A percentile compares a stretch with the other conserved stretches of the same genome.
phyloP scores from a whole-genome alignment of 2,329 filamentous ascomycete genomes.

The Paracoccidioides brasiliensis region DNA sequence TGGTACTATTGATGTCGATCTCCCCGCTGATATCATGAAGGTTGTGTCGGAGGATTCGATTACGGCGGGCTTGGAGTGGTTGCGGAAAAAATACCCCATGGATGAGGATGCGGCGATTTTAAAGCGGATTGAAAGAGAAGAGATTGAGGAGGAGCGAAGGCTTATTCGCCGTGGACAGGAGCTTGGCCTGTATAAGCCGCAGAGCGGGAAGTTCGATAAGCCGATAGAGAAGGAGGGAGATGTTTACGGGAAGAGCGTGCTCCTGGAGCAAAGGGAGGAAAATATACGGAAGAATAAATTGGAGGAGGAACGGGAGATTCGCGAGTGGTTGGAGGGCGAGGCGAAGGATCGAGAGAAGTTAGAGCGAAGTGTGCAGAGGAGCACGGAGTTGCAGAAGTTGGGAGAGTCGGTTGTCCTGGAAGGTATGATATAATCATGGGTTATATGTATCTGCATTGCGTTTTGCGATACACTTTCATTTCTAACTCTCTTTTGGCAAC shows the following conservation, averaged over 20 bases:
- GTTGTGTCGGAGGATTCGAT: conserved; percentile 22
- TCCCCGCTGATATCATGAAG: conserved; percentile 28
- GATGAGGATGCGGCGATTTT: conserved; percentile 39
- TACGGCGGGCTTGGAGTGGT: conserved; percentile 27
- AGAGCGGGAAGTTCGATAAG: conserved; percentile 32
- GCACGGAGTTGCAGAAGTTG: conserved; percentile 25
- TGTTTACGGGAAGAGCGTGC: conserved; percentile 30
- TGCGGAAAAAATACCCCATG: conserved; percentile 30
- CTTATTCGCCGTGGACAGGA: conserved; percentile 26
- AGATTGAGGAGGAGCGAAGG: conserved; percentile 25
- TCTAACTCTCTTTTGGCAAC: neutral
- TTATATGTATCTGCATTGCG: neutral
- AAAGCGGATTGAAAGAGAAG: conserved; percentile 30
- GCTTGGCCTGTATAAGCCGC: conserved; percentile 30
- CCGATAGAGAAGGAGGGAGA: conserved; percentile 29
- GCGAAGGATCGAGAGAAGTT: conserved; percentile 26
- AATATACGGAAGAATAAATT: conserved; percentile 29
- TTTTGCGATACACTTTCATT: neutral
- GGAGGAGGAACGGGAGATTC: conserved; percentile 37
- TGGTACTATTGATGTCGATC: conserved; percentile 33
- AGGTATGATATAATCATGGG: conserved; percentile 14
- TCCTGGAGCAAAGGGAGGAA: conserved; percentile 26
- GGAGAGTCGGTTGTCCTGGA: conserved; percentile 24
- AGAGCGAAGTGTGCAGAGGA: conserved; percentile 20
- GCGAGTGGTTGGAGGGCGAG: conserved; percentile 41